Percentiles rank a stretch among this genome's conserved stretches.
These are phyloP conservation scores for Brasilioporus rufonigricans DNA, from an alignment of 768 basidiomycete genomes.

Conservation along the genomic window DNA sequence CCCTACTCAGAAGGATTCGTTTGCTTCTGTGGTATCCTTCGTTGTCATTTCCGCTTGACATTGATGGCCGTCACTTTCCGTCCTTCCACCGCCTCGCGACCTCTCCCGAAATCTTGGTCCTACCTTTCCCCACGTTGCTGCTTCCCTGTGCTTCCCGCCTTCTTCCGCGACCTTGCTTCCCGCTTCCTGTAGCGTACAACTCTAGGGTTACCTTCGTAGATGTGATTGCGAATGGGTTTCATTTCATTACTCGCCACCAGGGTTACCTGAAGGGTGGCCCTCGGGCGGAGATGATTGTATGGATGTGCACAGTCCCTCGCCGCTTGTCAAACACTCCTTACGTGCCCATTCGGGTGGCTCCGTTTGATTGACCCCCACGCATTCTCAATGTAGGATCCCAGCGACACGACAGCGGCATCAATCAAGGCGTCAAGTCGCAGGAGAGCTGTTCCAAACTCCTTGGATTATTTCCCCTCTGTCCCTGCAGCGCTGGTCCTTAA, in stretches of 20 bases:
- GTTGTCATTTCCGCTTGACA: slow-evolving; percentile 25
- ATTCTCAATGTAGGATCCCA: neutral
- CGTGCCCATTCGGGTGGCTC: neutral
- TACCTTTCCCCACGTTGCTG: slow-evolving; percentile 12
- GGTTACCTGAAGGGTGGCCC: slow-evolving; percentile 2
- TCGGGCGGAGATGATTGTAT: slow-evolving; percentile 7
- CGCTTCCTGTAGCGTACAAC: slow-evolving; percentile 28
- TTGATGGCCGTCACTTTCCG: slow-evolving; percentile 24
- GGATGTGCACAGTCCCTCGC: neutral
- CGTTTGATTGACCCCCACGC: neutral
- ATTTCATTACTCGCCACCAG: slow-evolving; percentile 5
- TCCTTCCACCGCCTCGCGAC: slow-evolving; percentile 11
- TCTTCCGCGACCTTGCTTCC: slow-evolving; percentile 12
- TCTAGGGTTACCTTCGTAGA: slow-evolving; percentile 31
- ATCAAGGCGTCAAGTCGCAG: neutral
- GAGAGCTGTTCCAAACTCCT: neutral
- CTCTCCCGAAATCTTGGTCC: slow-evolving; percentile 1
- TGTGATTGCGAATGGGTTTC: neutral
- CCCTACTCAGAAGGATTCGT: slow-evolving; percentile 13
- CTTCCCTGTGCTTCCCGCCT: slow-evolving; percentile 11
- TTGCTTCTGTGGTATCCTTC: slow-evolving; percentile 4
- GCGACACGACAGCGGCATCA: neutral
- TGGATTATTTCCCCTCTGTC: neutral
- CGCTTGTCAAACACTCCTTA: neutral
- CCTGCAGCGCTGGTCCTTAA: neutral